Evolutionary conservation across 768 basidiomycete species (phyloP).

Genomic region (Termitomyces sp.): DNA sequence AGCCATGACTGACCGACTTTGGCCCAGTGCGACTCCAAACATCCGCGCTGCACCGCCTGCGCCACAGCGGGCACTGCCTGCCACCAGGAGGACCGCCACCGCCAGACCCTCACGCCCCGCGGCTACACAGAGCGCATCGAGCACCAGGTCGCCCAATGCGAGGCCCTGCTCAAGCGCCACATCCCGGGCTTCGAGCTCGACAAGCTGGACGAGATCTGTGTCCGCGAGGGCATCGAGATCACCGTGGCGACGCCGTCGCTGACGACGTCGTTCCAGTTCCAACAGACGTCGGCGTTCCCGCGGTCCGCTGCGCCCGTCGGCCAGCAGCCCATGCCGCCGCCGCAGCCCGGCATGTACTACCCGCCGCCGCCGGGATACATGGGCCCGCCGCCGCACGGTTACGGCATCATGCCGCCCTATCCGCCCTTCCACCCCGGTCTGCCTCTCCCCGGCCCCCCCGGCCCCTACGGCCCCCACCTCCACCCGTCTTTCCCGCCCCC

Average conservation of each 20-base stretch:
- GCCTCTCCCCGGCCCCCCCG: conserved; percentile 33
- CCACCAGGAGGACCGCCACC: conserved; percentile 84
- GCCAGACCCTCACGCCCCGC: conserved; percentile 79
- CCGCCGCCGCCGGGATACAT: conserved; percentile 28
- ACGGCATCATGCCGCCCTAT: conserved; percentile 33
- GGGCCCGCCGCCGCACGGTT: conserved; percentile 30
- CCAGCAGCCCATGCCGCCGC: conserved; percentile 32
- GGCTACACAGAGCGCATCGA: conserved; percentile 82
- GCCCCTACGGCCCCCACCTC: conserved; percentile 48
- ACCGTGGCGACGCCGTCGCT: conserved; percentile 19
- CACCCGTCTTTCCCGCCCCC: conserved; percentile 54
- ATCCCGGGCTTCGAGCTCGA: conserved; percentile 63
- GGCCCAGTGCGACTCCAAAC: conserved; percentile 82
- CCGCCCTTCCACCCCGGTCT: conserved; percentile 29
- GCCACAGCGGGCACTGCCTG: conserved; percentile 73
- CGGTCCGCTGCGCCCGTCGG: conserved; percentile 27
- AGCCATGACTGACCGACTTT: conserved; percentile 28
- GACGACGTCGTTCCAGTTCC: conserved; percentile 27
- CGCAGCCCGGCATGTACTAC: conserved; percentile 29
- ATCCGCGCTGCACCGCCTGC: conserved; percentile 82
- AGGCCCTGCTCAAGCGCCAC: conserved; percentile 70
- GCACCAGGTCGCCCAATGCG: conserved; percentile 72
- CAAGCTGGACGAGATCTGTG: conserved; percentile 58
- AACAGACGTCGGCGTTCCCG: conserved; percentile 16
- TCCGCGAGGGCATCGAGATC: conserved; percentile 62